These are phyloP conservation scores for Orbilia brochopaga DNA, from an alignment of 2,329 filamentous ascomycete genomes.

Conservation along the genomic window DNA sequence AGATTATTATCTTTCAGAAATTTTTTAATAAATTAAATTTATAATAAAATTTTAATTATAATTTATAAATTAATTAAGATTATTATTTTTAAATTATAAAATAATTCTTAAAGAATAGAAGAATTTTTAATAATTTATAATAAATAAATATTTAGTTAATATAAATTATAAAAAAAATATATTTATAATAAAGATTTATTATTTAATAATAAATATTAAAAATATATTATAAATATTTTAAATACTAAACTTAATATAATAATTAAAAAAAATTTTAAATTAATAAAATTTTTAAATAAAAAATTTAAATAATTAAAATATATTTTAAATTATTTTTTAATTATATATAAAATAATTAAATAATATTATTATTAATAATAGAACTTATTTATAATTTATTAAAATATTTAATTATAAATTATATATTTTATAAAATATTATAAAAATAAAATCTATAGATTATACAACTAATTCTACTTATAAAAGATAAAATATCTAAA, in stretches of 20 bases:
- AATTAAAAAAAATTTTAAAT: neutral
- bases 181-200: neutral
- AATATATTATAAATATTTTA: constrained; percentile 20
- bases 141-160: neutral
- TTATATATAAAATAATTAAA: neutral
- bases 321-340: neutral
- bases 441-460: neutral
- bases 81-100: constrained; percentile 4
- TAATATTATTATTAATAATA: neutral
- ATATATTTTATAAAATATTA: neutral
- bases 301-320: neutral
- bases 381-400: neutral
- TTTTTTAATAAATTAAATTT: neutral
- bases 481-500: neutral
- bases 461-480: neutral
- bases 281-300: neutral
- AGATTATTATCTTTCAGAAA: constrained; percentile 2
- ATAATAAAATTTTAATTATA: neutral
- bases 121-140: constrained; percentile 5
- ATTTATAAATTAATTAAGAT: constrained; percentile 2
- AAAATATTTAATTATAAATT: neutral
- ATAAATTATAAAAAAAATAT: neutral
- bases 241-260: constrained; percentile 1
- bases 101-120: neutral
- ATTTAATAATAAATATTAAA: neutral